phyloP scores from a whole-genome alignment of 1,284 basidiomycete species.

The Cystobasidium pallidum region DNA sequence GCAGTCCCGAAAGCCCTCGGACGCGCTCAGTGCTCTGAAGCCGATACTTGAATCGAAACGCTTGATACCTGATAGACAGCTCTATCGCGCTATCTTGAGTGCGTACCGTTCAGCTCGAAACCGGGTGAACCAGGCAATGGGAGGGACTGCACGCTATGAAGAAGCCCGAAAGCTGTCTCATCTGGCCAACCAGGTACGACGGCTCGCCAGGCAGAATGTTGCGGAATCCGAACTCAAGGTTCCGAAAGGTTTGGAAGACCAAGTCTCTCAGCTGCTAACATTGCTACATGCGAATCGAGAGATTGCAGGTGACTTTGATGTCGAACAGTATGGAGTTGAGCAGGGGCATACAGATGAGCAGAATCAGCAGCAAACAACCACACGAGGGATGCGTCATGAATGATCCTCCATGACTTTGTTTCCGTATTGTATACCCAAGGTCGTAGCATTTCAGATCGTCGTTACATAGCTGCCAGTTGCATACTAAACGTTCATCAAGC shows the following conservation, averaged over 20 bases:
- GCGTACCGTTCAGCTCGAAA: not conserved
- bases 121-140: not conserved
- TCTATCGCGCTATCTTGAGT: not conserved
- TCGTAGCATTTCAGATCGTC: slow-evolving; percentile 20
- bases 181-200: not conserved
- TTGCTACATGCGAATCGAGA: not conserved
- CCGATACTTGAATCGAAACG: not conserved
- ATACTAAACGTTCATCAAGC: not conserved
- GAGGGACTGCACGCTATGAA: not conserved
- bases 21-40: not conserved
- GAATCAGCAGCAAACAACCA: not conserved
- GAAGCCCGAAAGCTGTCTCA: not conserved
- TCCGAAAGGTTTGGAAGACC: not conserved
- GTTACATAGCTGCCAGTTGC: slow-evolving; percentile 6
- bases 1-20: not conserved
- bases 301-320: slow-evolving; percentile 8
- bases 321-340: not conserved
- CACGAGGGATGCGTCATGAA: not conserved
- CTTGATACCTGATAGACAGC: slow-evolving; percentile 10
- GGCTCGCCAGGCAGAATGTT: not conserved
- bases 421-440: not conserved
- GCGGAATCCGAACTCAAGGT: too few relatives aligned
- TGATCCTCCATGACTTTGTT: not conserved
- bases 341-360: not conserved
- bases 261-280: not conserved